These are phyloP conservation scores for Brettanomyces bruxellensis DNA, from an alignment of 805 yeast species.

Conservation along the genomic window DNA sequence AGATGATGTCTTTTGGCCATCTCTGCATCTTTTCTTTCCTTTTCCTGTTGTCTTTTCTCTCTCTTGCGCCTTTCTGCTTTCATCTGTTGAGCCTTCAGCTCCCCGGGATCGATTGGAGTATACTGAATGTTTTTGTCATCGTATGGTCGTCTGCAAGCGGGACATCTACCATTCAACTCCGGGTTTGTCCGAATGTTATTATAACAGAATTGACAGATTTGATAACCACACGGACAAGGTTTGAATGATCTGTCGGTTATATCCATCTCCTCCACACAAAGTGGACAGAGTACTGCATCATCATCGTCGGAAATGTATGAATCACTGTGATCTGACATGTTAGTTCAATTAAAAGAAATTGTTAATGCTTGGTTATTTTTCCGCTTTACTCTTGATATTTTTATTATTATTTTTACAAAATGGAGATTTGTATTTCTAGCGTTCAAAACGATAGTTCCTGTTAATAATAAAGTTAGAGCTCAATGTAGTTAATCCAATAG, in stretches of 20 bases:
- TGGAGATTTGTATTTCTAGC: too few species aligned
- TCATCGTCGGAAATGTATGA: conserved; percentile 51
- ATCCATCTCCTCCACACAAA: conserved; percentile 97
- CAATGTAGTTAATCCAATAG: too few species aligned
- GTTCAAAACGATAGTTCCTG: too few species aligned
- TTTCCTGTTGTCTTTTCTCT: conserved; percentile 77
- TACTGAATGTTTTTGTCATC: conserved; percentile 92
- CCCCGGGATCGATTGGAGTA: conserved; percentile 75
- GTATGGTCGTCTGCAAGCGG: conserved; percentile 91
- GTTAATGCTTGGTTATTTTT: too few species aligned
- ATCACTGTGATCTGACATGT: conserved; percentile 29
- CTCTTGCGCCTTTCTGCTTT: conserved; percentile 75
- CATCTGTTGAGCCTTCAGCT: conserved; percentile 71
- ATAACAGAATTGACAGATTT: conserved; percentile 96
- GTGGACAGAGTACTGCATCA: conserved; percentile 79
- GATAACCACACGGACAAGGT: conserved; percentile 99
- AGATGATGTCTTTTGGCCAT: conserved; percentile 77
- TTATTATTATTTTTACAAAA: too few species aligned
- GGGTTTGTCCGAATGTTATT: conserved; percentile 94
- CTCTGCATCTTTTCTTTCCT: conserved; percentile 86
- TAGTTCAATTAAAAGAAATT: background rate
- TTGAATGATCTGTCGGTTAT: conserved; percentile 91
- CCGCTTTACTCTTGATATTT: too few species aligned
- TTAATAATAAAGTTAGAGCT: too few species aligned
- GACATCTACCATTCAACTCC: conserved; percentile 91